Percentiles rank a stretch among this genome's conserved stretches.
Evolutionary conservation across 441 rosid species (phyloP).

Genomic region (Sinapis alba): DNA sequence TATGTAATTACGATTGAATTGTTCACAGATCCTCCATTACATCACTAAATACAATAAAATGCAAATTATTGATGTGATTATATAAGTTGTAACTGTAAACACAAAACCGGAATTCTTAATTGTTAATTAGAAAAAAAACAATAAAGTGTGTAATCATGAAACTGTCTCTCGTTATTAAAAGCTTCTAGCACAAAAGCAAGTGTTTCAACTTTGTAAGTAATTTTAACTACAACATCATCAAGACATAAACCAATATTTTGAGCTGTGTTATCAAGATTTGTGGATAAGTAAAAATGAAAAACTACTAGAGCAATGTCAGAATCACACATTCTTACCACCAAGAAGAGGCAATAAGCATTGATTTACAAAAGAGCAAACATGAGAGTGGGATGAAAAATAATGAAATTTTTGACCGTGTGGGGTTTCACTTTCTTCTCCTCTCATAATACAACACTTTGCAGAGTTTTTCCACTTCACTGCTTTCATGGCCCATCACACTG

Average conservation of each 20-base stretch:
- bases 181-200: background rate
- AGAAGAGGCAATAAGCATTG: background rate
- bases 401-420: background rate
- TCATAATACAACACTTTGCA: background rate
- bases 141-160: conserved; percentile 2
- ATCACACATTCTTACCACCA: background rate
- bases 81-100: conserved; percentile 36
- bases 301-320: background rate
- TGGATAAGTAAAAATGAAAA: background rate
- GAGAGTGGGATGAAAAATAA: background rate
- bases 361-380: background rate
- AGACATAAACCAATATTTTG: background rate
- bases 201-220: background rate
- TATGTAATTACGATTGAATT: conserved; percentile 8
- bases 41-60: conserved; percentile 12
- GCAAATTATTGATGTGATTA: background rate
- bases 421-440: background rate
- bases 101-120: conserved; percentile 15
- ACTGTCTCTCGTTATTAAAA: background rate
- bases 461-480: conserved; percentile 13
- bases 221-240: background rate
- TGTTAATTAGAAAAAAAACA: background rate
- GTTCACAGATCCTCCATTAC: conserved; percentile 25
- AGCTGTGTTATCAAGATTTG: background rate
- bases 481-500: conserved; percentile 13